Base-by-base conservation (phyloP, 2,329 filamentous ascomycete genomes). In the Stylonectria norvegica region DNA sequence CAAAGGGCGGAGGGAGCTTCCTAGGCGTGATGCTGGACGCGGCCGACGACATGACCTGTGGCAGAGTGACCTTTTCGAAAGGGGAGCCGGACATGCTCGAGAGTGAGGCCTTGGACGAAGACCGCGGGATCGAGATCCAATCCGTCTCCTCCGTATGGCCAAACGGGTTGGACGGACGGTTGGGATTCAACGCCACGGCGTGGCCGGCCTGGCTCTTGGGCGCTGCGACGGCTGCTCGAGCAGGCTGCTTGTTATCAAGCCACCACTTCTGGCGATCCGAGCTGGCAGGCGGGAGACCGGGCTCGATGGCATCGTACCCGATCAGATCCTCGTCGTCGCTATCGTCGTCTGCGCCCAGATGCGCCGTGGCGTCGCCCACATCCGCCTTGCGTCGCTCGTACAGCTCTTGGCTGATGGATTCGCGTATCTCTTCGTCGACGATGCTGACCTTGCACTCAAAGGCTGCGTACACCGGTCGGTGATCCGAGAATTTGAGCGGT, bases 381-480 rank as follows among this genome's bases (percentile, higher is more conserved):
- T 86, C 80, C 2, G 70, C 70, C 55, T 76, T 79, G 38, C 85
- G 78, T 32, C 83, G 78, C 16, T 76, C 71, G 60, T 97, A 96
- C 9, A 97, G 71, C 37, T 85, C 75, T 20, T 77, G 77, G 56
- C 85, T 86, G 33, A 97, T 80, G 4, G 70, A 66, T 46, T 90
- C 83, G 50, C 87, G 89, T 38, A 75, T 69, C 17, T 65, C 67
- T 60, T 95, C 87, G 51, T 98, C 79, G 9, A 97, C 71, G 31
- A 93, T 81, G 50, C 74, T 90, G 37, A 97, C 85, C 1, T 75
- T 79, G 63, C 90, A 94, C 51, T 89, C 79, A 59, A 98, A 98
- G 0, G 81, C 81, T 10, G 89, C 90, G 65, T 88, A 96, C 0
- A 98, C 91, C 2, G 93, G 93, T n/a, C 90, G 79, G 63, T 98